A percentile compares a stretch with the other conserved stretches of the same genome.
Evolutionary conservation across 2,329 filamentous ascomycete genomes (phyloP).

Genomic region (Aaosphaeria pasadenensis): DNA sequence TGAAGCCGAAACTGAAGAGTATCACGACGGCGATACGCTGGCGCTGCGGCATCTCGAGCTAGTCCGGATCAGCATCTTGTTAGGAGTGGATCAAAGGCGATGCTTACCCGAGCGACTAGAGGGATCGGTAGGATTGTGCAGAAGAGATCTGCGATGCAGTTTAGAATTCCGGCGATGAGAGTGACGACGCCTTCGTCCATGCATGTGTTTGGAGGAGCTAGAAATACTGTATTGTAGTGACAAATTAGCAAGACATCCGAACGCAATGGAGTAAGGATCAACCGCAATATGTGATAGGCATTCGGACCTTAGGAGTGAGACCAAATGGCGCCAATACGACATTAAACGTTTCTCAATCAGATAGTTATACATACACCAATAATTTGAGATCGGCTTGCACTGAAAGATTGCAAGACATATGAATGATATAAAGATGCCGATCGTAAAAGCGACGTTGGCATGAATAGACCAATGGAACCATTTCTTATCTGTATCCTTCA

Average conservation of each 20-base stretch:
- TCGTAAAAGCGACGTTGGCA: slow-evolving; percentile 33
- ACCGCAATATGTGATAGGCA: too few relatives aligned
- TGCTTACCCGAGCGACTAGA: slow-evolving; percentile 34
- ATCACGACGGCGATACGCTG: slow-evolving; percentile 40
- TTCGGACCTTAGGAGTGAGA: too few relatives aligned
- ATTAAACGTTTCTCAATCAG: too few relatives aligned
- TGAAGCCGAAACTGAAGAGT: slow-evolving; percentile 41
- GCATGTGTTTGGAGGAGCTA: slow-evolving; percentile 30
- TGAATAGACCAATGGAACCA: slow-evolving; percentile 43
- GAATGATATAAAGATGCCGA: slow-evolving; percentile 39
- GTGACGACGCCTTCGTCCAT: slow-evolving; percentile 41
- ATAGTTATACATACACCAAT: slow-evolving; percentile 28
- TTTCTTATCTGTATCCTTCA: slow-evolving; percentile 37
- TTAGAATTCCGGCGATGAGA: slow-evolving; percentile 42
- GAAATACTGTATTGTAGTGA: slow-evolving; percentile 12
- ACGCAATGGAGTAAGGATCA: too few relatives aligned
- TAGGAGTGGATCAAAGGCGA: background rate
- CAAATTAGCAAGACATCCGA: too few relatives aligned
- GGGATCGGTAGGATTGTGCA: slow-evolving; percentile 45
- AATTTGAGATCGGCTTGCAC: slow-evolving; percentile 42
- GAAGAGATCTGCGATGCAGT: slow-evolving; percentile 41
- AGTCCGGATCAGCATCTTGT: background rate
- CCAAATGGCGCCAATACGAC: too few relatives aligned
- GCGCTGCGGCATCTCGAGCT: slow-evolving; percentile 41
- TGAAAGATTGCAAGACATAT: slow-evolving; percentile 37